Evolutionary conservation across 345 rosid genomes (phyloP).

Genomic region (Eucalyptus cloeziana): DNA sequence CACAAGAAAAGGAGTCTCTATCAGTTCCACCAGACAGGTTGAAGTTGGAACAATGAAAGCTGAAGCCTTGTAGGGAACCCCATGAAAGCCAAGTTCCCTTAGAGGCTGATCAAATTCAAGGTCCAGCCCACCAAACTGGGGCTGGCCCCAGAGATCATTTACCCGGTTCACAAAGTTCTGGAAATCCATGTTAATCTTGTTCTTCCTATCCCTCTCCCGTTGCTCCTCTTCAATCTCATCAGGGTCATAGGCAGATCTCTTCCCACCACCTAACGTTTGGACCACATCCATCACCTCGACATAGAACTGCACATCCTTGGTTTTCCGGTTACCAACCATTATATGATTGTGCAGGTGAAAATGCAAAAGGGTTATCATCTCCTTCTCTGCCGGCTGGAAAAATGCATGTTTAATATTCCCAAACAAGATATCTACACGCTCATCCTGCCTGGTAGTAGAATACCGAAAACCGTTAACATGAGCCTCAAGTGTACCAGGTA

Average conservation of each 20-base stretch:
- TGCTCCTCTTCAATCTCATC: conserved; percentile 96
- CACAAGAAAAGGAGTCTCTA: conserved; percentile 76
- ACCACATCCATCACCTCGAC: conserved; percentile 93
- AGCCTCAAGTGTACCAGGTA: conserved; percentile 82
- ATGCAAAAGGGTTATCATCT: conserved; percentile 81
- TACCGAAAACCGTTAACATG: conserved; percentile 77
- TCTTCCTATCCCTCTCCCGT: conserved; percentile 76
- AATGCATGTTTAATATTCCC: conserved; percentile 81
- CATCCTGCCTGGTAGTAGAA: conserved; percentile 69
- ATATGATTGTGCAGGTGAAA: conserved; percentile 91
- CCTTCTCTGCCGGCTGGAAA: conserved; percentile 94
- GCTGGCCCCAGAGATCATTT: conserved; percentile 82
- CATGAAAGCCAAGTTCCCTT: conserved; percentile 92
- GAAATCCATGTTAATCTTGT: conserved; percentile 82
- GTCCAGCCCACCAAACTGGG: conserved; percentile 64
- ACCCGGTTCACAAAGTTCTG: conserved; percentile 74
- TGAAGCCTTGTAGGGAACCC: conserved; percentile 74
- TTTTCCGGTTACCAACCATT: conserved; percentile 90
- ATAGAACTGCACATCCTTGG: conserved; percentile 90
- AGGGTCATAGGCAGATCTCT: conserved; percentile 91
- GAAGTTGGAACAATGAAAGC: conserved; percentile 87
- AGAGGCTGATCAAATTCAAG: conserved; percentile 96
- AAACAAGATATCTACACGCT: conserved; percentile 81
- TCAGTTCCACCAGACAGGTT: conserved; percentile 78
- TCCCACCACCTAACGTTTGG: conserved; percentile 81